Conservation (phyloP, 768 basidiomycete species). For the Cystobasidium tubakii region DNA sequence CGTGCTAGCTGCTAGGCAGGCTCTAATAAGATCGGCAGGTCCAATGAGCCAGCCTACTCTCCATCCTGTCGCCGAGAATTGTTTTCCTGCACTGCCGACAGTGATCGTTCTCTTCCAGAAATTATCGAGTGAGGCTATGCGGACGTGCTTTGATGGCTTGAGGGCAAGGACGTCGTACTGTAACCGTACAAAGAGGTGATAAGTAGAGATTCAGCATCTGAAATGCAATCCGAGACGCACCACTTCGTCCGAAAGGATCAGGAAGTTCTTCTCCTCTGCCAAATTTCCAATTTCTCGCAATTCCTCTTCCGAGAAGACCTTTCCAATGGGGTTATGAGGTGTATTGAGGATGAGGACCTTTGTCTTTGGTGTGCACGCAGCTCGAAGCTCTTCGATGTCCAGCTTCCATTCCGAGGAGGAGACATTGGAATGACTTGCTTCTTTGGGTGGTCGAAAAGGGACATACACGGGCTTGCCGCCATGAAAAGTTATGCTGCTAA, state of each 20-base stretch:
- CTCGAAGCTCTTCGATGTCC: slow-evolving; percentile 80
- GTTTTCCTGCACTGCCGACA: slow-evolving; percentile 57
- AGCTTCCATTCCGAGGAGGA: slow-evolving; percentile 78
- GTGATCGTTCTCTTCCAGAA: slow-evolving; percentile 99
- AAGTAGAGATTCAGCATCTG: background rate
- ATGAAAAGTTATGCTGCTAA: slow-evolving; percentile 44
- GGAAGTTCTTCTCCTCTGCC: slow-evolving; percentile 82
- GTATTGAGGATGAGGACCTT: slow-evolving; percentile 57
- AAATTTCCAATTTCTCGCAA: slow-evolving; percentile 76
- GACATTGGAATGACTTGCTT: slow-evolving; percentile 52
- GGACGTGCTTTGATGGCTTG: slow-evolving; percentile 78
- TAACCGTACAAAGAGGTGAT: background rate
- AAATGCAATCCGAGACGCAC: slow-evolving; percentile 54
- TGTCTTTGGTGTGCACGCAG: slow-evolving; percentile 75
- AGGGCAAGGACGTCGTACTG: slow-evolving; percentile 92
- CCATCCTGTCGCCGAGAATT: slow-evolving; percentile 96
- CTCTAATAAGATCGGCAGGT: slow-evolving; percentile 70
- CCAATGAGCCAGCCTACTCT: slow-evolving; percentile 94
- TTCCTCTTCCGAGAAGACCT: slow-evolving; percentile 76
- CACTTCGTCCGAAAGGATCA: slow-evolving; percentile 95
- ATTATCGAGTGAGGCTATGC: slow-evolving; percentile 87
- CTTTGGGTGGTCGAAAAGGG: slow-evolving; percentile 79
- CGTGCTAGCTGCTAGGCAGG: slow-evolving; percentile 77
- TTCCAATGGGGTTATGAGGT: slow-evolving; percentile 96
- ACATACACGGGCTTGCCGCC: slow-evolving; percentile 54